A percentile compares a stretch with the other conserved stretches of the same genome.
Conservation (phyloP, 805 yeast species). For the Suhomyces xylopsoci region DNA sequence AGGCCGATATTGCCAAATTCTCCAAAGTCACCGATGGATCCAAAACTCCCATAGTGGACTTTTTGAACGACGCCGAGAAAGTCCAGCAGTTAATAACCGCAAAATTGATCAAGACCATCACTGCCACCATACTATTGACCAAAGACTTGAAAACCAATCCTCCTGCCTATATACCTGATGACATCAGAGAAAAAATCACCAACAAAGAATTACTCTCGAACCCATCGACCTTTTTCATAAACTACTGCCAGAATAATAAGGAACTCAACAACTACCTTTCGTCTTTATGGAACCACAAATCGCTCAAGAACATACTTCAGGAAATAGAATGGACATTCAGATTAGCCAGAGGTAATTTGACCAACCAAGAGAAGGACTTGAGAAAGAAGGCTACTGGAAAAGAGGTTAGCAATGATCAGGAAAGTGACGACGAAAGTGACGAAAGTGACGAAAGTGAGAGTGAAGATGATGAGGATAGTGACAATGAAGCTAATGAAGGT, state of each 20-base stretch:
- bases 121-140: conserved; percentile 23
- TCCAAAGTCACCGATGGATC: conserved; percentile 4
- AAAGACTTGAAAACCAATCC: conserved; percentile 30
- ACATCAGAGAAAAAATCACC: conserved; percentile 19
- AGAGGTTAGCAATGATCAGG: conserved; percentile 11
- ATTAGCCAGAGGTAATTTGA: conserved; percentile 46
- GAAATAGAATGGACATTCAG: conserved; percentile 45
- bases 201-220: conserved; percentile 33
- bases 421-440: conserved; percentile 11
- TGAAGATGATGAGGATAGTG: conserved; percentile 14
- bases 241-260: conserved; percentile 38
- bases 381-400: conserved; percentile 24
- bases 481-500: conserved; percentile 11
- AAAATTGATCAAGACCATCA: conserved; percentile 29
- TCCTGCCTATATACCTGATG: conserved; percentile 33
- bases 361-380: conserved; percentile 31
- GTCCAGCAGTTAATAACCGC: conserved; percentile 28
- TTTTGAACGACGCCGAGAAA: conserved; percentile 19
- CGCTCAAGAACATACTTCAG: conserved; percentile 30
- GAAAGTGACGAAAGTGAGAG: conserved; percentile 18
- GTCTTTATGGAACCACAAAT: conserved; percentile 43
- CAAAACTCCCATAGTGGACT: conserved; percentile 14
- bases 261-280: conserved; percentile 47
- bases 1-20: conserved; percentile 14
- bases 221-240: conserved; percentile 47